A percentile compares a stretch with the other conserved stretches of the same genome.
Evolutionary conservation across 805 yeast genomes (phyloP).

Genomic region (Barnettozyma pratensis): DNA sequence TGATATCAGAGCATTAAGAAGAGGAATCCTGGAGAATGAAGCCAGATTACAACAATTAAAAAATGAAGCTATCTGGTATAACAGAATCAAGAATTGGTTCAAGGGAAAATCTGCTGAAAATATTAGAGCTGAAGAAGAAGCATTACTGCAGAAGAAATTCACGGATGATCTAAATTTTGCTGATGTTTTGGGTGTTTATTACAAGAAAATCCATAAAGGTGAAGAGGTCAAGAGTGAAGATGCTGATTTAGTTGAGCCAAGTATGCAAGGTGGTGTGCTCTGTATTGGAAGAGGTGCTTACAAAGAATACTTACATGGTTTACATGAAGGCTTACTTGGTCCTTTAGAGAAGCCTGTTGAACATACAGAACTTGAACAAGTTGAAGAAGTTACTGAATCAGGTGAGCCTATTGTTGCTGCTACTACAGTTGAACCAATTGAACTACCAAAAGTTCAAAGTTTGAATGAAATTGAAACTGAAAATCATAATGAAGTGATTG

Average conservation of each 20-base stretch:
- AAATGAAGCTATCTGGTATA: constrained; percentile 17
- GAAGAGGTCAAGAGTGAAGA: constrained; percentile 37
- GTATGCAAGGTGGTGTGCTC: constrained; percentile 74
- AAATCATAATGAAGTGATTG: constrained; percentile 2
- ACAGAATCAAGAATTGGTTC: constrained; percentile 12
- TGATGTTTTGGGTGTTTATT: constrained; percentile 57
- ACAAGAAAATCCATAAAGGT: constrained; percentile 24
- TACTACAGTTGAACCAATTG: constrained; percentile 5
- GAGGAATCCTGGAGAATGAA: constrained; percentile 32
- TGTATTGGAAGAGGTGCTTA: constrained; percentile 95
- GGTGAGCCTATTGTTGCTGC: constrained; percentile 1
- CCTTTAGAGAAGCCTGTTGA: constrained; percentile 61
- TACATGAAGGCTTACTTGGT: constrained; percentile 93
- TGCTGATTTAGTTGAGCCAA: constrained; percentile 38
- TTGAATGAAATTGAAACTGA: constrained; percentile 2
- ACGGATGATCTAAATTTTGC: constrained; percentile 32
- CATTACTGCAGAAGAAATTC: constrained; percentile 19
- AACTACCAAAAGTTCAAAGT: constrained; percentile 5
- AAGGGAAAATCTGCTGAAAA: constrained; percentile 5
- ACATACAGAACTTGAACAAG: constrained; percentile 13
- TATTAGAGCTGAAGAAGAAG: constrained; percentile 13
- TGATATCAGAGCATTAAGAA: constrained; percentile 66
- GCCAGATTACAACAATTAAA: constrained; percentile 16
- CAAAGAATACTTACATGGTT: constrained; percentile 84
- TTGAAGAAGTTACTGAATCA: neutral